phyloP scores from a whole-genome alignment of 305 asterid species.

The Fraxinus xanthoxyloides region DNA sequence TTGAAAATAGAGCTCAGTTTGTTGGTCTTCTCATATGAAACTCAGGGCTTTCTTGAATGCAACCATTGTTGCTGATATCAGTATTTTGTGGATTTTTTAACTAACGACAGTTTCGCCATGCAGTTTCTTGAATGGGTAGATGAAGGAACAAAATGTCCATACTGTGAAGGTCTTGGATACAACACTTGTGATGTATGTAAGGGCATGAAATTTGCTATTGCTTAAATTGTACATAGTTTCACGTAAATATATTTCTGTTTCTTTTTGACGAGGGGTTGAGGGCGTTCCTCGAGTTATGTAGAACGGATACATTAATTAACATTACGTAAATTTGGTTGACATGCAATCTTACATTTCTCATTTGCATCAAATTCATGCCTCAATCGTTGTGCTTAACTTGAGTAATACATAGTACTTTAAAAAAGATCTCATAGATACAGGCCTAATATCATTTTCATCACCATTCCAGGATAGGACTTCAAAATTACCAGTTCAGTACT shows the following conservation, averaged over 20 bases:
- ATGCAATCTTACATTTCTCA: not conserved
- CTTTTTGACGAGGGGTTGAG: not conserved
- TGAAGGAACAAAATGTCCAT: constrained; percentile 81
- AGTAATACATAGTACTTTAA: not conserved
- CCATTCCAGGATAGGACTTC: not conserved
- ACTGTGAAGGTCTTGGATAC: constrained; percentile 77
- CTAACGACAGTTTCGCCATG: constrained; percentile 22
- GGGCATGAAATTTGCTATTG: constrained; percentile 38
- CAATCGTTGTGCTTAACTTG: not conserved
- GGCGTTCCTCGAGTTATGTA: not conserved
- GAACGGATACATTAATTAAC: not conserved
- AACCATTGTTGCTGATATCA: not conserved
- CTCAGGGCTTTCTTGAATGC: not conserved
- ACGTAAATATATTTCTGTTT: not conserved
- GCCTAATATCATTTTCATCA: not conserved
- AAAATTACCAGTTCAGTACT: not conserved
- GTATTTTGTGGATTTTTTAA: not conserved
- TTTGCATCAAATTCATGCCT: not conserved
- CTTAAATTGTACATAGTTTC: constrained; percentile 11
- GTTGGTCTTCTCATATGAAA: not conserved
- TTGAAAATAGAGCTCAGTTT: not conserved
- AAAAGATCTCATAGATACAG: not conserved
- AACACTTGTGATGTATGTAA: constrained; percentile 58
- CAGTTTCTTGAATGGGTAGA: constrained; percentile 94
- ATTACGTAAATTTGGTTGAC: not conserved